Evolutionary conservation across 441 rosid species (phyloP).

Genomic region (Codiaeum variegatum): DNA sequence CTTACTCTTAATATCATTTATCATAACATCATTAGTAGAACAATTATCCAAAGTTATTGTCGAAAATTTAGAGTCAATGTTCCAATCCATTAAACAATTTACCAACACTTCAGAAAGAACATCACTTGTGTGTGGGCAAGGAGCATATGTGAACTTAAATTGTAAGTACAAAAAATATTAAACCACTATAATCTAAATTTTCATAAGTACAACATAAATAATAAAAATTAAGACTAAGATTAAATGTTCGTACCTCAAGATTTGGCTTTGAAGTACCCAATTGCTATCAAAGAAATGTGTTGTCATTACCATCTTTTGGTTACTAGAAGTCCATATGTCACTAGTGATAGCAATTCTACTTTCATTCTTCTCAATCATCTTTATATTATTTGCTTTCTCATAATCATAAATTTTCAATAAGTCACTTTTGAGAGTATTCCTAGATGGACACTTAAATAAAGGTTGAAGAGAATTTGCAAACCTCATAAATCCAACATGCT

Average conservation of each 20-base stretch:
- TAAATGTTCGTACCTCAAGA: too few species aligned
- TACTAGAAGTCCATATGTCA: constrained; percentile 7
- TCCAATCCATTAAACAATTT: constrained; percentile 14
- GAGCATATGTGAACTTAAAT: background rate
- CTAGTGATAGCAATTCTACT: constrained; percentile 8
- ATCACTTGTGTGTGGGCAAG: background rate
- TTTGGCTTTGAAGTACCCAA: too few species aligned
- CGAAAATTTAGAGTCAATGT: constrained; percentile 13
- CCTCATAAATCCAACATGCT: background rate
- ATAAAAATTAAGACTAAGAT: too few species aligned
- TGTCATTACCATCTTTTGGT: constrained; percentile 13
- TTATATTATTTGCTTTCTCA: background rate
- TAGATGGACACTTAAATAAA: background rate
- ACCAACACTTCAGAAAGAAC: background rate
- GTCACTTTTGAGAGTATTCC: constrained; percentile 9
- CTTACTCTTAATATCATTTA: background rate
- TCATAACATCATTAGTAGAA: constrained; percentile 7
- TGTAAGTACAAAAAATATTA: too few species aligned
- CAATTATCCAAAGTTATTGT: constrained; percentile 12
- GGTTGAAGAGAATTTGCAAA: background rate
- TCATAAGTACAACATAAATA: too few species aligned
- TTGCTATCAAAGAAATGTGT: background rate
- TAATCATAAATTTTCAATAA: constrained; percentile 1
- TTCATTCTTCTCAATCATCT: background rate
- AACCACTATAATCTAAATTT: too few species aligned